phyloP scores from a whole-genome alignment of 2,329 filamentous ascomycete species.

The Aspergillus latus region DNA sequence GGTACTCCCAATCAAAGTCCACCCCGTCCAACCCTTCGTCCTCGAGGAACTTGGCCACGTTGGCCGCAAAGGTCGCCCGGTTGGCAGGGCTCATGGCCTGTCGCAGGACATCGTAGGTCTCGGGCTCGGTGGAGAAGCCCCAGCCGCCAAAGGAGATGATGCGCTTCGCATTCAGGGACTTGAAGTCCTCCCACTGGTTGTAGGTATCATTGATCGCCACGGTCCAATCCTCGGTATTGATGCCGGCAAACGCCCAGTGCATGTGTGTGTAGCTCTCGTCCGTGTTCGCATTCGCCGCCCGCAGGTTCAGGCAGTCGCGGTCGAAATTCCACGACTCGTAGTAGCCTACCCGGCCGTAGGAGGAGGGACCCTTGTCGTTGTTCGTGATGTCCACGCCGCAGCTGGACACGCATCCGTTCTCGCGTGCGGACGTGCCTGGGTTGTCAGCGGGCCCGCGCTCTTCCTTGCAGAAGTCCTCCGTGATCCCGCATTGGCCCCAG shows the following conservation, averaged over 20 bases:
- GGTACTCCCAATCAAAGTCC: conserved; percentile 18
- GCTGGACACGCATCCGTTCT: conserved; percentile 46
- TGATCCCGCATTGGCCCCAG: conserved; percentile 50
- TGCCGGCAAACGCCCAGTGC: conserved; percentile 40
- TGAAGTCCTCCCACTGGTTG: conserved; percentile 24
- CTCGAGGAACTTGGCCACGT: conserved; percentile 30
- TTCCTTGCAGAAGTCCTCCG: conserved; percentile 45
- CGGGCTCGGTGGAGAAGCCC: conserved; percentile 42
- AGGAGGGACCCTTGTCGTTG: conserved; percentile 18
- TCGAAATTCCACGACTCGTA: conserved; percentile 33
- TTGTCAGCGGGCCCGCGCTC: conserved; percentile 25
- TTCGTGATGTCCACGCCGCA: conserved; percentile 41
- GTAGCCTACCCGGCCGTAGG: conserved; percentile 27
- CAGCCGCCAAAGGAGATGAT: conserved; percentile 44
- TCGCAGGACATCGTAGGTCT: conserved; percentile 42
- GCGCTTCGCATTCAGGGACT: conserved; percentile 23
- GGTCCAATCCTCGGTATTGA: conserved; percentile 21
- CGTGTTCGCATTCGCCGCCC: conserved; percentile 1
- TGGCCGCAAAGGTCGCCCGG: conserved; percentile 33
- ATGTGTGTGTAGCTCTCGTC: conserved; percentile 31
- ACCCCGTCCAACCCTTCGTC: conserved; percentile 14
- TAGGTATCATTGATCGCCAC: background rate
- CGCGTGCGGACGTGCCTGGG: conserved; percentile 38
- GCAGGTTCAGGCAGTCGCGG: conserved; percentile 29
- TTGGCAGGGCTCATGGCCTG: conserved; percentile 38